These are phyloP conservation scores for Pachyrhizus erosus DNA, from an alignment of 306 rosid genomes.

Conservation along the genomic window DNA sequence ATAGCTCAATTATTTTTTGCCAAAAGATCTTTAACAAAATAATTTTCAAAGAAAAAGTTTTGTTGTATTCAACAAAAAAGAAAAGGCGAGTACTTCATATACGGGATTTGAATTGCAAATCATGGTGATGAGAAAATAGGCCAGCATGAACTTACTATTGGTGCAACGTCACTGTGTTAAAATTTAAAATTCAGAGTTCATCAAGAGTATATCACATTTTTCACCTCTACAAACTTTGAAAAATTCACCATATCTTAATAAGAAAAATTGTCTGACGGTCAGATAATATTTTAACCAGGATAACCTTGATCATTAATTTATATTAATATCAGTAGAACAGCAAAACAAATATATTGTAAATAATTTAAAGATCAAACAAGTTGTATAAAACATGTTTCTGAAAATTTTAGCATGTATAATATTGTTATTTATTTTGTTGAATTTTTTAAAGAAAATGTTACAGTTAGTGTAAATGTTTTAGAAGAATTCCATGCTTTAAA, in stretches of 20 bases:
- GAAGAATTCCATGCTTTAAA: neutral
- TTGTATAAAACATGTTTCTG: neutral
- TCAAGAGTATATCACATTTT: neutral
- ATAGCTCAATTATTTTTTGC: neutral
- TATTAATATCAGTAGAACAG: neutral
- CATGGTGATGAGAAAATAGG: constrained; percentile 5
- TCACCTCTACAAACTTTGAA: constrained; percentile 18
- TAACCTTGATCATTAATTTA: neutral
- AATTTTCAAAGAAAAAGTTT: neutral
- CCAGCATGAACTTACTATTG: neutral
- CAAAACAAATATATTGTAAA: neutral
- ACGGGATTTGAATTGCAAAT: constrained; percentile 12
- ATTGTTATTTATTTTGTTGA: neutral
- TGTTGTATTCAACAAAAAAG: neutral
- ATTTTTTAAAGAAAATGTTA: neutral
- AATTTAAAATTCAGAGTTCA: neutral
- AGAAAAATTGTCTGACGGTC: neutral
- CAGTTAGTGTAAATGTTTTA: neutral
- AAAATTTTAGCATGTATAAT: neutral
- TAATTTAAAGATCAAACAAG: constrained; percentile 6
- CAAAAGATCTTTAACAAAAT: neutral
- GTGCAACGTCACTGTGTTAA: neutral
- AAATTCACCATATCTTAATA: constrained; percentile 29
- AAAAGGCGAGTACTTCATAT: neutral
- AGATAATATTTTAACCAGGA: constrained; percentile 20